Evolutionary conservation across 2,329 filamentous ascomycete genomes (phyloP).

Genomic region (Trichoderma oligosporum): DNA sequence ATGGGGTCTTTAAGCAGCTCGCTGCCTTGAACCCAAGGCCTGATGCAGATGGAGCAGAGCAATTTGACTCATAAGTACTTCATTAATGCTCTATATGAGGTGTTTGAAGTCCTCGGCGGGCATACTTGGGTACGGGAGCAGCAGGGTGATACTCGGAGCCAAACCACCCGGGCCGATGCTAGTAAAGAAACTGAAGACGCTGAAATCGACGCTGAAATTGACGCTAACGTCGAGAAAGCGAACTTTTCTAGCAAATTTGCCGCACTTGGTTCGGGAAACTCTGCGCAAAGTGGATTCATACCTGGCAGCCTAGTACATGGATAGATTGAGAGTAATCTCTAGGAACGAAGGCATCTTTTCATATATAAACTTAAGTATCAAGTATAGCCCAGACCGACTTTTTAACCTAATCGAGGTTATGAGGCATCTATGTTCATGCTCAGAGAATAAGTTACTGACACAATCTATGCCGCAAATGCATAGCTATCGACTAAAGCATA

Average conservation of each 20-base stretch:
- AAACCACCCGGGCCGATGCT: neutral
- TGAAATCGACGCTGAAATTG: neutral
- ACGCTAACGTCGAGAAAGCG: neutral
- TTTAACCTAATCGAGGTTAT: too few species aligned
- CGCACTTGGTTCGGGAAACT: neutral
- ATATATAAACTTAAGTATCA: too few species aligned
- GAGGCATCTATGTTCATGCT: too few species aligned
- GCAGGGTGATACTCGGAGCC: slow-evolving; percentile 21
- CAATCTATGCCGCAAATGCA: too few species aligned
- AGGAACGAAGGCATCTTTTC: too few species aligned
- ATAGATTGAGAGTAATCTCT: too few species aligned
- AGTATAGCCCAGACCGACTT: too few species aligned
- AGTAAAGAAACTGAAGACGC: neutral
- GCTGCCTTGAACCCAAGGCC: slow-evolving; percentile 27
- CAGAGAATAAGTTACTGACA: too few species aligned
- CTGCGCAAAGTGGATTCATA: neutral
- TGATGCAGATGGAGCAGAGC: slow-evolving; percentile 37
- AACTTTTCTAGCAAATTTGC: neutral
- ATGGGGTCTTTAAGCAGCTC: slow-evolving; percentile 33
- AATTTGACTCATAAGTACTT: slow-evolving; percentile 42
- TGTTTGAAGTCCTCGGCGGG: slow-evolving; percentile 37
- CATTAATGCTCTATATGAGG: slow-evolving; percentile 38
- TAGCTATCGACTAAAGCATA: too few species aligned
- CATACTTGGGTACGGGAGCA: slow-evolving; percentile 24
- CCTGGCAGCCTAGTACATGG: too few species aligned